phyloP scores from a whole-genome alignment of 2,329 filamentous ascomycete species.

The Lizonia empirigonia region DNA sequence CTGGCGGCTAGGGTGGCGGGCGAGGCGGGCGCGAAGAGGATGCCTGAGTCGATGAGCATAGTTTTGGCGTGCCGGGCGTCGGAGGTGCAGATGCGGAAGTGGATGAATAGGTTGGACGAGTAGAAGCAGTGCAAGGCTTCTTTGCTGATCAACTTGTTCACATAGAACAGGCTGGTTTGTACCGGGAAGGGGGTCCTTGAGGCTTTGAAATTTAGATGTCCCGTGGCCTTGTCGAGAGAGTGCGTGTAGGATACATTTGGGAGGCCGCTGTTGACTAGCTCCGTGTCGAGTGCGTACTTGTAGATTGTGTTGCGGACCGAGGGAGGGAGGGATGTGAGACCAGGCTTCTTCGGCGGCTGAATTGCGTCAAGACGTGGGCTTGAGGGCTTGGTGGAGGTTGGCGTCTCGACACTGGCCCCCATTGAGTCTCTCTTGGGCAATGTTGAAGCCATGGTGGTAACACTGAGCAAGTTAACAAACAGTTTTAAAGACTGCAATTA shows the following conservation, averaged over 20 bases:
- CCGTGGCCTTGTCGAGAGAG: constrained; percentile 22
- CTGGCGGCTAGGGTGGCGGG: constrained; percentile 14
- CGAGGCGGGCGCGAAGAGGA: constrained; percentile 33
- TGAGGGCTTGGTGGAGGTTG: constrained; percentile 15
- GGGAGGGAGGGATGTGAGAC: constrained; percentile 34
- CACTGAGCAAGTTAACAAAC: background rate
- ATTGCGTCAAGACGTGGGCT: constrained; percentile 19
- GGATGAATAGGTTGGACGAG: constrained; percentile 39
- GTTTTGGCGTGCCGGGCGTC: constrained; percentile 41
- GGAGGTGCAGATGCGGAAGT: constrained; percentile 31
- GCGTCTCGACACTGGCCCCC: constrained; percentile 30
- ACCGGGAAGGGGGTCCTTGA: constrained; percentile 39
- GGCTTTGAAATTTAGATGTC: constrained; percentile 32
- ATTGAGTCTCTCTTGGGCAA: constrained; percentile 40
- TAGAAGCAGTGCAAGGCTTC: constrained; percentile 40
- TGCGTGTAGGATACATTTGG: constrained; percentile 41
- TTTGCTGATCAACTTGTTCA: constrained; percentile 32
- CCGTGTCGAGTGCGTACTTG: constrained; percentile 41
- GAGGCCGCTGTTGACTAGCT: constrained; percentile 38
- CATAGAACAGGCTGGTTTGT: constrained; percentile 32
- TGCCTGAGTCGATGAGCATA: constrained; percentile 39
- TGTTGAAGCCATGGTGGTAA: constrained; percentile 14
- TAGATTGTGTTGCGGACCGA: constrained; percentile 44
- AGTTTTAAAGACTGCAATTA: background rate
- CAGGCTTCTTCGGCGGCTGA: constrained; percentile 32